phyloP scores from a whole-genome alignment of 805 yeast genomes.

The Candida oleophila region DNA sequence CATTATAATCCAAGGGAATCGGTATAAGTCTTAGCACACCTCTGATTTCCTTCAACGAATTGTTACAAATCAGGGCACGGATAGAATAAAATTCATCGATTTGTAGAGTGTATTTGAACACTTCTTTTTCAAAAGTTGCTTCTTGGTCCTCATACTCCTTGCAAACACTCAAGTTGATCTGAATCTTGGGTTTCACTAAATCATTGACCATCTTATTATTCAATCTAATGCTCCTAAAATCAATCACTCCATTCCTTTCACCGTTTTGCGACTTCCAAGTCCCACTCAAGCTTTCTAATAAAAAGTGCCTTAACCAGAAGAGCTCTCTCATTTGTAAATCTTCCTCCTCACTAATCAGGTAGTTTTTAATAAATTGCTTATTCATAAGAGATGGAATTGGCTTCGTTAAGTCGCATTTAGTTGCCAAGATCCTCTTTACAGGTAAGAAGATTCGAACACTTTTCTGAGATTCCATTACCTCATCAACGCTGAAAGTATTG shows the following conservation, averaged over 20 bases:
- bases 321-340: conserved; percentile 54
- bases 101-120: conserved; percentile 29
- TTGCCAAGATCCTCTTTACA: conserved; percentile 50
- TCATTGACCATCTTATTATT: conserved; percentile 59
- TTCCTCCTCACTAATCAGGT: conserved; percentile 54
- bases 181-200: conserved; percentile 49
- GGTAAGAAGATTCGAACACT: conserved; percentile 68
- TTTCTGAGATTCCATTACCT: conserved; percentile 25
- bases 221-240: conserved; percentile 63
- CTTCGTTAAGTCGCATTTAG: conserved; percentile 40
- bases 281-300: conserved; percentile 61
- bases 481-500: conserved; percentile 26
- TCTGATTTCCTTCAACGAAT: conserved; percentile 35
- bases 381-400: conserved; percentile 71
- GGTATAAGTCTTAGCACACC: conserved; percentile 67
- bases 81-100: conserved; percentile 53
- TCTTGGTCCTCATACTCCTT: conserved; percentile 12
- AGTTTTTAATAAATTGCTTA: conserved; percentile 67
- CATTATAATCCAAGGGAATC: conserved; percentile 23
- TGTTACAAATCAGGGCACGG: conserved; percentile 50
- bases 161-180: conserved; percentile 33
- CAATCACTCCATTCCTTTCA: conserved; percentile 54
- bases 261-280: conserved; percentile 51
- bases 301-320: conserved; percentile 79
- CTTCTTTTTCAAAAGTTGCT: conserved; percentile 16